Evolutionary conservation across 768 basidiomycete species (phyloP).

Genomic region (Amanita muscaria): DNA sequence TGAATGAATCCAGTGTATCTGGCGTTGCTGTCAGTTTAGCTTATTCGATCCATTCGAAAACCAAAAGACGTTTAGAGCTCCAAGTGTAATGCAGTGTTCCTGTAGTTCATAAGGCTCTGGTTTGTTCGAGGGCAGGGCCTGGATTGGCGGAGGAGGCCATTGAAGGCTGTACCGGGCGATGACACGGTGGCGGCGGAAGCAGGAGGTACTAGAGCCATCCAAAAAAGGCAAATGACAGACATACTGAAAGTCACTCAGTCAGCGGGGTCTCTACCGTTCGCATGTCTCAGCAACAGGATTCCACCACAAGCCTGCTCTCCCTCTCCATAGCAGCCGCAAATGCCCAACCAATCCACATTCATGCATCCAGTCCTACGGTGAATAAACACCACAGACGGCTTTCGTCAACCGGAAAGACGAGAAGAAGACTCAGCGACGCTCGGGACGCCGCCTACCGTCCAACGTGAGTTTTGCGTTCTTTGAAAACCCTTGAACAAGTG

Average conservation of each 20-base stretch:
- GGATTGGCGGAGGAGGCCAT: too few species aligned
- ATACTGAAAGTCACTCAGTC: not conserved
- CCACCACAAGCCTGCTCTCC: slow-evolving; percentile 47
- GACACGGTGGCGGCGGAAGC: not conserved
- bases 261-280: not conserved
- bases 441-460: slow-evolving; percentile 69
- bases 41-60: too few species aligned
- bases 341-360: slow-evolving; percentile 35
- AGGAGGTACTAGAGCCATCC: too few species aligned
- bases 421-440: slow-evolving; percentile 70
- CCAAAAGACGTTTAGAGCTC: too few species aligned
- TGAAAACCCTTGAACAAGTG: not conserved
- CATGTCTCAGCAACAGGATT: slow-evolving; percentile 6
- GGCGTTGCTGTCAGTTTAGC: too few species aligned
- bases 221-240: too few species aligned
- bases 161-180: too few species aligned
- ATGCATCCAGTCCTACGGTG: slow-evolving; percentile 13
- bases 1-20: too few species aligned
- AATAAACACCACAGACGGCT: slow-evolving; percentile 57
- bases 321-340: slow-evolving; percentile 54
- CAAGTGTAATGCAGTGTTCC: too few species aligned
- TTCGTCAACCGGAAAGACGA: slow-evolving; percentile 61
- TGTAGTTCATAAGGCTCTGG: too few species aligned
- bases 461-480: slow-evolving; percentile 41
- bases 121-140: too few species aligned